Evolutionary conservation across 2,329 filamentous ascomycete species (phyloP).

Genomic region (Colletotrichum orbiculare): DNA sequence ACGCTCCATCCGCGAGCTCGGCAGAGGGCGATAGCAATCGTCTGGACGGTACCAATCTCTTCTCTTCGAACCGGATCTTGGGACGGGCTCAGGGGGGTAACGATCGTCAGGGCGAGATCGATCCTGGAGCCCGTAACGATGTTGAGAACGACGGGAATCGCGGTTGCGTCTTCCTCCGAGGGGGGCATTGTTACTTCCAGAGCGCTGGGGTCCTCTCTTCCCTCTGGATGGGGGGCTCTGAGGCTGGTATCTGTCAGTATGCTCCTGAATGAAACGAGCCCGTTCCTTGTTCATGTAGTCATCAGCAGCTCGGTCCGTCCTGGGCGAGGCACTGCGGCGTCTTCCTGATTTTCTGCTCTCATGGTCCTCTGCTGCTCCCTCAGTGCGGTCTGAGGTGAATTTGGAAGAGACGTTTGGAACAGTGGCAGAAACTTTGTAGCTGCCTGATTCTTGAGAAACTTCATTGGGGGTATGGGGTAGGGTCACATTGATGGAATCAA

Average conservation of each 20-base stretch:
- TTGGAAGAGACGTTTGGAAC: too few species aligned
- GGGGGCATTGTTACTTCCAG: constrained; percentile 11
- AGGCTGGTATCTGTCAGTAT: constrained; percentile 3
- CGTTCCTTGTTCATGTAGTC: constrained; percentile 21
- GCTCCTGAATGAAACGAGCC: constrained; percentile 10
- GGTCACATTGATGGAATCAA: too few species aligned
- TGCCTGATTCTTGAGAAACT: too few species aligned
- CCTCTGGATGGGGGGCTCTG: background rate
- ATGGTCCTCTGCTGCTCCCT: too few species aligned
- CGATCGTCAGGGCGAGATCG: constrained; percentile 5
- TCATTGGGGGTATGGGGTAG: too few species aligned
- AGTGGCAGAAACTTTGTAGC: too few species aligned
- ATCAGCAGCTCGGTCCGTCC: background rate
- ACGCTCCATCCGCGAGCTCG: too few species aligned
- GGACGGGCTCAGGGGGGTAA: too few species aligned
- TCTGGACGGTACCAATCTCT: background rate
- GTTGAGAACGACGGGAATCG: constrained; percentile 3
- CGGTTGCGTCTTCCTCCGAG: constrained; percentile 3
- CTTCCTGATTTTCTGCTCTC: too few species aligned
- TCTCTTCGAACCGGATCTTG: too few species aligned
- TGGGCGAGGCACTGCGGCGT: too few species aligned
- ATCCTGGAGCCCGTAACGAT: background rate
- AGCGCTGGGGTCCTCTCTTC: background rate
- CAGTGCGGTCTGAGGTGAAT: too few species aligned
- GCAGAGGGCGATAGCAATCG: background rate